Evolutionary conservation across 495 filamentous ascomycete species (phyloP), one percentile per base, ranked within the genome.

Genomic region (Penicillium diatomitis): DNA sequence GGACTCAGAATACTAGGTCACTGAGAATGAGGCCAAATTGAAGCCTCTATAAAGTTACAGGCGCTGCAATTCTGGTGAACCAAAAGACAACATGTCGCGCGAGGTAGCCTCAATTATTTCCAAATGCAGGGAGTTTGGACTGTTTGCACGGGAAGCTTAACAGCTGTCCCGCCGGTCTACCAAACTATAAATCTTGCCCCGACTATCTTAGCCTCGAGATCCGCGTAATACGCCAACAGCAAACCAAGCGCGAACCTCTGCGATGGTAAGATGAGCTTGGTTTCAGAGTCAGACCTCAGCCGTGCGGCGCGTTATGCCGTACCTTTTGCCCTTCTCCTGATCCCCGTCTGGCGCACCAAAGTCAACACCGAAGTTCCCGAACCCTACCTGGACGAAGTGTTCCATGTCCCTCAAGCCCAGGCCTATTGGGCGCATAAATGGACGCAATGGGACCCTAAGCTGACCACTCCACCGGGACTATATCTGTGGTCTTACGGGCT

Each of bases 381-480:
- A 44, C 87, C 90, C 7, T 96, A 96, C 63, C 74, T 95, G 9
- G 92, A 98, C 58, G 92, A 98, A 68, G 82, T 90, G 28, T 98
- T 98, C 66, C 92, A 98, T 58, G 82, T 96, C 43, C 84, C 88
- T 3, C 92, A 98, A 67, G 90, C 90, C 0, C 86, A 94, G 47
- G 75, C 76, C 6, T 98, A 97, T 63, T 95, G 90, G 66, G 55
- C 74, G 12, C 82, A 86, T 11, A 73, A 79, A 30, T 96, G 83
- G 69, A 61, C 63, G 32, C 68, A 83, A 11, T 98, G 94, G 94
- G 90, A 98, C 66, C 85, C 88, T 9, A 97, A 96, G 60, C 88
- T 98, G 52, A 98, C 92, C 6, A 98, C 92, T 2, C 92, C 92
- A 2, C 89, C 92, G 5, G 94, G 90, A 12, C 73, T 97, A 71